A percentile compares a stretch with the other conserved stretches of the same genome.
Evolutionary conservation across 2,329 filamentous ascomycete species (phyloP).

Genomic region (Phoma sp.): DNA sequence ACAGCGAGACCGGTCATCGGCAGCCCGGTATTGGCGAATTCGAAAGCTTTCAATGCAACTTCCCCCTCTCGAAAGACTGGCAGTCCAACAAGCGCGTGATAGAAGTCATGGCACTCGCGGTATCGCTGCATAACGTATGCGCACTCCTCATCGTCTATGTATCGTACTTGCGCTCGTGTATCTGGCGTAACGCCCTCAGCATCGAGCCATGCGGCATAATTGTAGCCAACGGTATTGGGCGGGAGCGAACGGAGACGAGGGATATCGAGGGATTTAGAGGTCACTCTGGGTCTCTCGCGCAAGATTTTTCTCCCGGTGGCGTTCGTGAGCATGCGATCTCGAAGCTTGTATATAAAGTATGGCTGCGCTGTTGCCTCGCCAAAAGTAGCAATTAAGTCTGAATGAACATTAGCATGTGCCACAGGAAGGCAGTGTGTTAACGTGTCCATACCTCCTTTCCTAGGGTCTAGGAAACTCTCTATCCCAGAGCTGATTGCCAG

Average conservation of each 20-base stretch:
- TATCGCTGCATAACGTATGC: conserved; percentile 99
- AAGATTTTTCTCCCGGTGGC: conserved; percentile 90
- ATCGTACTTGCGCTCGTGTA: conserved; percentile 80
- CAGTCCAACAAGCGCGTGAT: conserved; percentile 90
- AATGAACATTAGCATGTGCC: neutral
- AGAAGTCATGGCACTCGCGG: conserved; percentile 96
- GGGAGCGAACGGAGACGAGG: conserved; percentile 74
- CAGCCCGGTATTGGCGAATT: conserved; percentile 91
- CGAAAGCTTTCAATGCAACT: conserved; percentile 95
- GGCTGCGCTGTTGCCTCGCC: conserved; percentile 94
- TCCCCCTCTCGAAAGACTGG: conserved; percentile 95
- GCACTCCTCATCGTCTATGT: conserved; percentile 93
- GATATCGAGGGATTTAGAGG: conserved; percentile 72
- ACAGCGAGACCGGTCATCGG: conserved; percentile 94
- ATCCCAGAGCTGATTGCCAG: conserved; percentile 69
- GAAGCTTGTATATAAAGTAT: conserved; percentile 92
- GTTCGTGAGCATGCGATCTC: conserved; percentile 85
- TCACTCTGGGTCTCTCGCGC: conserved; percentile 86
- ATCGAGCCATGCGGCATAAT: conserved; percentile 91
- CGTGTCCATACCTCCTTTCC: conserved; percentile 68
- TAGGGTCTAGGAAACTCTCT: conserved; percentile 72
- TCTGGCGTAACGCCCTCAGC: conserved; percentile 92
- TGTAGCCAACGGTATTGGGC: conserved; percentile 74
- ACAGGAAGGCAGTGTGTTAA: neutral
- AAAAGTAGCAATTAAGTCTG: conserved; percentile 91